Evolutionary conservation across 2,329 filamentous ascomycete species (phyloP), one percentile per base, ranked within the genome.

Genomic region (Colletotrichum liaoningense): DNA sequence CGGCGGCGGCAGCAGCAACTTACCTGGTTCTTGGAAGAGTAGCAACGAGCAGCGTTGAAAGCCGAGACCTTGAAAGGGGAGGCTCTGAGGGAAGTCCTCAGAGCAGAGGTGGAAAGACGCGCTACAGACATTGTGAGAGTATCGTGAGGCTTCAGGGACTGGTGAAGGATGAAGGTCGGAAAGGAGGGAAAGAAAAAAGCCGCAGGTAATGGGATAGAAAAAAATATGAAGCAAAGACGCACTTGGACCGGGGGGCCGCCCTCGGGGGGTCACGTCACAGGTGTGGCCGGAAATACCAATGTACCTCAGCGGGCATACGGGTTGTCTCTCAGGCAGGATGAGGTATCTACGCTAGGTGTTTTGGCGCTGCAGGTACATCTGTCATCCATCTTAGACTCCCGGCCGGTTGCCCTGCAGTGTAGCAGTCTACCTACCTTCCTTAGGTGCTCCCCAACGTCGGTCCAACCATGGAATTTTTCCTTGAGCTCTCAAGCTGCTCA

Each of bases 1-100:
- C 9, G 35, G 33, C 52, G 63, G 33, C 16, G 63, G 71, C 55
- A 73, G 74, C 19, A 63, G 71, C 55, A 74, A 74, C 88, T 81
- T 88, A 97, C 95, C 90, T 95, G 92, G 79, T 93, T 91, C 91
- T 98, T 98, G 78, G 95, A 93, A 76, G 95, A 98, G 88, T 98
- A 98, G 90, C 91, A 95, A 86, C 97, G 93, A 82, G 93, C 87
- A 83, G 93, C 93, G 87, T 93, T 95, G 89, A 95, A 95, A 83
- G 92, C 92, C 78, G 91, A 89, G 81, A 88, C 86, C 82, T 89
- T 89, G 81, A 94, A 89, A 82, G 92, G 88, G 77, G 92, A 89
- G 79, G 91, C 86, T 82, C 89, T 87, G 81, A 94, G 86, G 74
- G 93, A 92, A 81, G 94, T 90, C 87, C 95, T 93, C 83, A 98